These are phyloP conservation scores for Aspergillus diversus DNA, from an alignment of 495 filamentous ascomycete genomes.

Conservation along the genomic window DNA sequence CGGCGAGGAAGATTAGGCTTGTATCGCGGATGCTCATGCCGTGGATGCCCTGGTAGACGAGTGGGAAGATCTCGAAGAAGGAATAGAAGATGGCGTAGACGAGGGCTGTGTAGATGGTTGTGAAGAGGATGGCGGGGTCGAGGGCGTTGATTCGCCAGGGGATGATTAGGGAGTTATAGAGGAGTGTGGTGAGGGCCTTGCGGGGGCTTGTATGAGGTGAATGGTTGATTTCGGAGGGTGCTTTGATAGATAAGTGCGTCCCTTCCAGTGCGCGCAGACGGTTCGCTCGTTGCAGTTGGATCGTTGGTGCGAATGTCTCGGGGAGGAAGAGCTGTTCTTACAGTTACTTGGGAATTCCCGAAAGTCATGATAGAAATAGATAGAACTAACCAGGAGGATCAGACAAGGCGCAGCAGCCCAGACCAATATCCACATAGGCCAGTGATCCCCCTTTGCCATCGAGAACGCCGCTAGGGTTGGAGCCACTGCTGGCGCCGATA, in stretches of 20 bases:
- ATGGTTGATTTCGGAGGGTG: background rate
- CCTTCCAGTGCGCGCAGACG: background rate
- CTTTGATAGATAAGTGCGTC: background rate
- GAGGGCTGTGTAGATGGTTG: slow-evolving; percentile 62
- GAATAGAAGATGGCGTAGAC: slow-evolving; percentile 69
- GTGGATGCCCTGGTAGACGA: slow-evolving; percentile 67
- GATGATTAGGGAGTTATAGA: slow-evolving; percentile 58
- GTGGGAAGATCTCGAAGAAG: slow-evolving; percentile 73
- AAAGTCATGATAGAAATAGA: no score
- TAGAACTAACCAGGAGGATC: background rate
- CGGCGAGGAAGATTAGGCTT: background rate
- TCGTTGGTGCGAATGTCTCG: background rate
- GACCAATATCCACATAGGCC: background rate
- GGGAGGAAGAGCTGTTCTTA: background rate
- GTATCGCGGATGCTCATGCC: slow-evolving; percentile 49
- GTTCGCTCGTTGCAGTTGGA: background rate
- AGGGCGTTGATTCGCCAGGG: slow-evolving; percentile 65
- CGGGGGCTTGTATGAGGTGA: background rate
- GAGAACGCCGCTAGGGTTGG: background rate
- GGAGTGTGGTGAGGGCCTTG: no score
- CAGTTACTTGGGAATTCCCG: background rate
- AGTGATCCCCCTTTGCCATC: background rate
- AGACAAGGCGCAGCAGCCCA: background rate
- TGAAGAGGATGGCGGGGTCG: slow-evolving; percentile 64
- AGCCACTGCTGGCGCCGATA: background rate